Conservation (phyloP, 805 yeast species). For the Kodamaea jinghongensis region DNA sequence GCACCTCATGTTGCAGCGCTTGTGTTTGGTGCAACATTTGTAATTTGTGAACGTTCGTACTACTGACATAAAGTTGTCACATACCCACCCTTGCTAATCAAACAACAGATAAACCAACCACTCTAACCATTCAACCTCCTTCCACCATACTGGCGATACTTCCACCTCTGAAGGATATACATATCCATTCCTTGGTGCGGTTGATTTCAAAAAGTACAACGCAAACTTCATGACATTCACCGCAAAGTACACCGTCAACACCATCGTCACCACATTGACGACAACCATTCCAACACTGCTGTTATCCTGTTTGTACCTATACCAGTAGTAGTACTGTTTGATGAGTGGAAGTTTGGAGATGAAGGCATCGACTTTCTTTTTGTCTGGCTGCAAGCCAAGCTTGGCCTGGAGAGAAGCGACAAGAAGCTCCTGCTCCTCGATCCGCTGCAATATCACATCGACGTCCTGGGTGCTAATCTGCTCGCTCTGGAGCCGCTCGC, state of each 20-base stretch:
- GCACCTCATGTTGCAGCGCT: no score
- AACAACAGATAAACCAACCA: constrained; percentile 20
- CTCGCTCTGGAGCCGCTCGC: constrained; percentile 9
- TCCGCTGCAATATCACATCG: constrained; percentile 12
- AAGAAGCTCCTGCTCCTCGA: constrained; percentile 22
- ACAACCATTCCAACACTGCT: constrained; percentile 17
- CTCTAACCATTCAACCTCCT: constrained; percentile 31
- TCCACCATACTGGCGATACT: constrained; percentile 24
- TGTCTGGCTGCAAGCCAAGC: constrained; percentile 2
- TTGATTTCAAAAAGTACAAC: constrained; percentile 13
- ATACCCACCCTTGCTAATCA: background rate
- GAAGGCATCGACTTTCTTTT: constrained; percentile 11
- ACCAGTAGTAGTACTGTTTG: constrained; percentile 26
- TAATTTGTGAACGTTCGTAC: no score
- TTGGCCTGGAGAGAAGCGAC: constrained; percentile 12
- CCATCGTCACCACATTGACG: constrained; percentile 21
- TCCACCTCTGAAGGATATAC: constrained; percentile 2
- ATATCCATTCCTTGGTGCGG: constrained; percentile 1
- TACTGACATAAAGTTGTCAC: no score
- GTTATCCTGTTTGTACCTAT: constrained; percentile 24
- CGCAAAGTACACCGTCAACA: constrained; percentile 20
- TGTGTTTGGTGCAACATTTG: no score
- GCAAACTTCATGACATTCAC: constrained; percentile 17
- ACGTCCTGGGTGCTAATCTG: constrained; percentile 4
- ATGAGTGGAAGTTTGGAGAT: constrained; percentile 27